These are phyloP conservation scores for Colletotrichum sp. DNA, from an alignment of 2,329 filamentous ascomycete species.

Conservation along the genomic window DNA sequence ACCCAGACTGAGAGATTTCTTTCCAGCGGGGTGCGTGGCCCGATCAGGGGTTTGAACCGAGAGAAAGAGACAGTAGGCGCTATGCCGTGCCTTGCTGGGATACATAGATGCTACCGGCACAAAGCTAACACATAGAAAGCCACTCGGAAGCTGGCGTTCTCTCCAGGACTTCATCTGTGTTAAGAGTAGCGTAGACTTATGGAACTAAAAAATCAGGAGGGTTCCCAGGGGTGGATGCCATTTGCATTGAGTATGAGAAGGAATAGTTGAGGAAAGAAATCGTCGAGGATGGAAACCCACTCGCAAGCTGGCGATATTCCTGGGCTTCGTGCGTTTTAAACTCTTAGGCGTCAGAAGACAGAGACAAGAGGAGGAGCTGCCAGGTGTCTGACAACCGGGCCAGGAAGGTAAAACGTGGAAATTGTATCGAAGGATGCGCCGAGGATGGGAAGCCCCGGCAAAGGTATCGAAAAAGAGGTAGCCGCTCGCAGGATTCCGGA, in stretches of 20 bases:
- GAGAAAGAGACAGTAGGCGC: not conserved
- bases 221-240: not conserved
- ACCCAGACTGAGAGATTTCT: not conserved
- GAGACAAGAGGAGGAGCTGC: not conserved
- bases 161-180: fast-evolving
- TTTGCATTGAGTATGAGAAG: not conserved
- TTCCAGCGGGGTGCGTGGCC: fast-evolving
- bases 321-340: not conserved
- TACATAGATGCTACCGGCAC: not conserved
- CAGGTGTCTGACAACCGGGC: not conserved
- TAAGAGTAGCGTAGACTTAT: not conserved
- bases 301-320: not conserved
- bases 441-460: not conserved
- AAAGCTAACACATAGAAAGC: not conserved
- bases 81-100: not conserved
- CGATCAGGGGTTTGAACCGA: not conserved
- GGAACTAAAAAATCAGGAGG: not conserved
- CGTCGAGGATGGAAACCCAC: not conserved
- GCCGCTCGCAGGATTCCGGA: not conserved
- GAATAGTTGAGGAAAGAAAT: not conserved
- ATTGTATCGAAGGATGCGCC: too few relatives aligned
- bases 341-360: not conserved
- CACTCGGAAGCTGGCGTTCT: not conserved
- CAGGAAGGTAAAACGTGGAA: not conserved
- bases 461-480: not conserved